Evolutionary conservation across 495 filamentous ascomycete species (phyloP).

Genomic region (Thermothielavioides terrestris): DNA sequence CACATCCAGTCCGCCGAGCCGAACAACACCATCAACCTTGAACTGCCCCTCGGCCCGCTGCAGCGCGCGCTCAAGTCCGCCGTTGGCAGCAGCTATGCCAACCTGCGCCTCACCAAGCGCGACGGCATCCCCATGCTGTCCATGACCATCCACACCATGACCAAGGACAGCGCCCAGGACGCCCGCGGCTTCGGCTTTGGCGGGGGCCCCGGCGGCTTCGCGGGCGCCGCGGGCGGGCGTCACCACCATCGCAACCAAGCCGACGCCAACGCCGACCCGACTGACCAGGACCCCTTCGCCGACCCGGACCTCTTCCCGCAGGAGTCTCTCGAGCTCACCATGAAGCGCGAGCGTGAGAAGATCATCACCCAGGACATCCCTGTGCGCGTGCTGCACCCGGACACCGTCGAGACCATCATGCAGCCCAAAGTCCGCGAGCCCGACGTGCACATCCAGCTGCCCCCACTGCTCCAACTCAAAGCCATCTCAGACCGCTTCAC

Average conservation of each 20-base stretch:
- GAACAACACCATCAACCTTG: slow-evolving; percentile 86
- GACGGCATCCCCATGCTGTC: slow-evolving; percentile 74
- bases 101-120: slow-evolving; percentile 85
- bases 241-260: background rate
- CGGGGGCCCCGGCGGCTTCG: slow-evolving; percentile 9
- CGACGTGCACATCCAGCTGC: slow-evolving; percentile 88
- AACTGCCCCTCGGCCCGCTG: slow-evolving; percentile 73
- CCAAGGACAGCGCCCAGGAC: slow-evolving; percentile 27
- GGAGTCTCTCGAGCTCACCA: slow-evolving; percentile 41
- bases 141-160: slow-evolving; percentile 70
- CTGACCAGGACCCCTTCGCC: slow-evolving; percentile 22
- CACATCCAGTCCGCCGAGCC: slow-evolving; percentile 70
- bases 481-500: slow-evolving; percentile 90
- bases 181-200: slow-evolving; percentile 20
- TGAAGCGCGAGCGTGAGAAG: slow-evolving; percentile 62
- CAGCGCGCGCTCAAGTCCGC: slow-evolving; percentile 83
- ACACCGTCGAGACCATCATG: slow-evolving; percentile 73
- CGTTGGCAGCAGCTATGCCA: slow-evolving; percentile 61
- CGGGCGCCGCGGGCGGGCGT: background rate
- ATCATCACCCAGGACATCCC: slow-evolving; percentile 93
- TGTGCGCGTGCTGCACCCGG: slow-evolving; percentile 74
- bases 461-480: slow-evolving; percentile 74
- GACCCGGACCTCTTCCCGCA: slow-evolving; percentile 38
- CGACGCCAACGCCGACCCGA: background rate
- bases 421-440: slow-evolving; percentile 86